These are phyloP conservation scores for Areca catechu DNA, from an alignment of 176 grass and related monocot species.

Conservation along the genomic window DNA sequence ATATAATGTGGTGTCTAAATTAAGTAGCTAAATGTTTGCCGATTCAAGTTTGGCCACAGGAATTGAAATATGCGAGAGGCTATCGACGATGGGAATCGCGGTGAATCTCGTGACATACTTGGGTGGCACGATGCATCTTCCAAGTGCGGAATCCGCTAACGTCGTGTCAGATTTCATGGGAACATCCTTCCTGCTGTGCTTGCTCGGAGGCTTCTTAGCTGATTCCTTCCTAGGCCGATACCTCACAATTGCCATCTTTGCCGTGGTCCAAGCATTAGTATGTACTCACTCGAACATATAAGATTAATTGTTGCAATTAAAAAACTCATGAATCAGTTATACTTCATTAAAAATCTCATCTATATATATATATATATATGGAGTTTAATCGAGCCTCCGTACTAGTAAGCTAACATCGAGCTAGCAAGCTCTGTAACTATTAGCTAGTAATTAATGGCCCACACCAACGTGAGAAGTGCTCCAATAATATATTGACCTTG, in stretches of 20 bases:
- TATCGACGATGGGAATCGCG: constrained; percentile 87
- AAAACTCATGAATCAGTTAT: no score
- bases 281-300: background rate
- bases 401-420: no score
- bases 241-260: constrained; percentile 83
- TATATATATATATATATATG: no score
- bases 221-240: constrained; percentile 86
- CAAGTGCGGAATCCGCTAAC: constrained; percentile 66
- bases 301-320: no score
- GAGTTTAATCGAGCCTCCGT: no score
- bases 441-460: no score
- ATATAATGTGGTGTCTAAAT: no score
- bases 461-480: no score
- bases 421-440: no score
- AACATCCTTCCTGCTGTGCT: constrained; percentile 85
- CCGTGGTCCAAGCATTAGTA: constrained; percentile 59
- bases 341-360: no score
- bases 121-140: constrained; percentile 70
- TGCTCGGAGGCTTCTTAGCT: constrained; percentile 80
- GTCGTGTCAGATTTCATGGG: constrained; percentile 90
- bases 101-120: constrained; percentile 86
- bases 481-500: no score
- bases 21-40: no score
- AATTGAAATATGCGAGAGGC: constrained; percentile 83
- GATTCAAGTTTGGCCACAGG: constrained; percentile 7